Percentiles rank a stretch among this genome's conserved stretches.
phyloP scores from a whole-genome alignment of 345 rosid genomes.

The Nephelium lappaceum region DNA sequence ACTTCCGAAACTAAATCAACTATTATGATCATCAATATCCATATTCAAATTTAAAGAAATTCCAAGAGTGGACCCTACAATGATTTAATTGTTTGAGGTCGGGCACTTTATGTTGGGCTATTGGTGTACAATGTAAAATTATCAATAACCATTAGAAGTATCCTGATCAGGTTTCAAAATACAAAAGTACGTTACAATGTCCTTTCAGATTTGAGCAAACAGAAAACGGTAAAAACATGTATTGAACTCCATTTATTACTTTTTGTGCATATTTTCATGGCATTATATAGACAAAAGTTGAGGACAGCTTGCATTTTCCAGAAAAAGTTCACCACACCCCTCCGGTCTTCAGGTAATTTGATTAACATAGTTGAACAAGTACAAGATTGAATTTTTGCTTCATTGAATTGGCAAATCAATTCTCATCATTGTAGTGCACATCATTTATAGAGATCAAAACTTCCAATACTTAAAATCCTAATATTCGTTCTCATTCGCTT shows the following conservation, averaged over 20 bases:
- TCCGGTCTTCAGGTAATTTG: not conserved
- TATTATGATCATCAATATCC: not conserved
- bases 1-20: not conserved
- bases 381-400: not conserved
- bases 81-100: not conserved
- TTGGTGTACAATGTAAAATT: no score
- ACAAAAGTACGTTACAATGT: not conserved
- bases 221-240: not conserved
- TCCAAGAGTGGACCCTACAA: not conserved
- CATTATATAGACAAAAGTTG: not conserved
- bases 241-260: not conserved
- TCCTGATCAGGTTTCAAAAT: no score
- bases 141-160: not conserved
- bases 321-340: not conserved
- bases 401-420: not conserved
- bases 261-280: not conserved
- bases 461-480: not conserved
- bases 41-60: not conserved
- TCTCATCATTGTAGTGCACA: not conserved
- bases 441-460: not conserved
- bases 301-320: not conserved
- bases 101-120: not conserved
- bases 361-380: not conserved
- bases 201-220: not conserved
- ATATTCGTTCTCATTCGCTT: not conserved